Conservation (phyloP, 179 eudicot species). For the Nepenthes alata region DNA sequence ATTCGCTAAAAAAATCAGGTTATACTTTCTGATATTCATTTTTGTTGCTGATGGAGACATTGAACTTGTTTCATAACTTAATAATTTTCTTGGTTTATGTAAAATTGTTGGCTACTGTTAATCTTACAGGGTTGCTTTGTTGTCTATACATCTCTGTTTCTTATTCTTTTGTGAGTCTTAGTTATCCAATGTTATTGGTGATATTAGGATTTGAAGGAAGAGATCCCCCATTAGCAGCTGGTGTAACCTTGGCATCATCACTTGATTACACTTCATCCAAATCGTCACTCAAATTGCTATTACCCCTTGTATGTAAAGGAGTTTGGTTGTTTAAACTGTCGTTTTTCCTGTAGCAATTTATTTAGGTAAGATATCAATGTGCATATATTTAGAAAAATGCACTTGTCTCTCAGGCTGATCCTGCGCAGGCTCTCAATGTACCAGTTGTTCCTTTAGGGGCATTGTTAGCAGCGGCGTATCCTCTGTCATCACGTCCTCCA, state of each 20-base stretch:
- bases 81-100: too few relatives aligned
- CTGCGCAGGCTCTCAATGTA: constrained; percentile 86
- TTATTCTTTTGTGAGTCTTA: not conserved
- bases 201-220: constrained; percentile 53
- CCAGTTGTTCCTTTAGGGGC: constrained; percentile 94
- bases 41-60: too few relatives aligned
- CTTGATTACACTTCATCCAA: constrained; percentile 88
- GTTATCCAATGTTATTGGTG: not conserved
- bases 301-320: constrained; percentile 69
- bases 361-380: constrained; percentile 1
- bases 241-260: constrained; percentile 85
- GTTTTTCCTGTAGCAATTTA: not conserved
- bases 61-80: too few relatives aligned
- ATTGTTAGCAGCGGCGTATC: constrained; percentile 76
- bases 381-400: constrained; percentile 1
- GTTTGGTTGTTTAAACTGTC: constrained; percentile 1
- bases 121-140: not conserved
- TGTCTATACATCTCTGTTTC: not conserved
- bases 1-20: too few relatives aligned
- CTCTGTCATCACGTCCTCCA: constrained; percentile 79
- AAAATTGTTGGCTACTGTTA: not conserved
- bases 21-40: too few relatives aligned
- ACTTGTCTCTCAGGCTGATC: constrained; percentile 67
- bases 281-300: constrained; percentile 69
- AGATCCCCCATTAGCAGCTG: constrained; percentile 67